phyloP scores from a whole-genome alignment of 305 asterid species.

The Coffea humblotiana region DNA sequence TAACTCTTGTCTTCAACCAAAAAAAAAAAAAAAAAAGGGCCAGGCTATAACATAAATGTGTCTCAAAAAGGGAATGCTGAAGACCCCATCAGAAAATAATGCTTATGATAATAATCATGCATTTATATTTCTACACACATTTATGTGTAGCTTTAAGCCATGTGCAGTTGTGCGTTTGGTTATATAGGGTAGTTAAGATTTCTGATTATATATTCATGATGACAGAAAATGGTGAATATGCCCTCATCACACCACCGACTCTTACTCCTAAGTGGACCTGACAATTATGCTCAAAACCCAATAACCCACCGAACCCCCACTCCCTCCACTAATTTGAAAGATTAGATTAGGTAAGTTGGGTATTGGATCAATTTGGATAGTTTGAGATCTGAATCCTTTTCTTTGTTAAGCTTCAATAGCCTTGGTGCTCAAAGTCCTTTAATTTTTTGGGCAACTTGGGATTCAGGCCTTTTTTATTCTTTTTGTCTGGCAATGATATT shows the following conservation, averaged over 20 bases:
- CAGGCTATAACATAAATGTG: not conserved
- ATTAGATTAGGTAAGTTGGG: too few relatives aligned
- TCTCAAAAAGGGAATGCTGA: not conserved
- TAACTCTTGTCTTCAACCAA: conserved; percentile 1
- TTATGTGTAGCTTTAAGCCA: not conserved
- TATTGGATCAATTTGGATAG: too few relatives aligned
- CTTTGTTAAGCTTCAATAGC: too few relatives aligned
- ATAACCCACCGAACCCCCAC: too few relatives aligned
- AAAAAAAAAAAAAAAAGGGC: not conserved
- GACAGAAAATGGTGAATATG: not conserved
- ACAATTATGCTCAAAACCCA: too few relatives aligned
- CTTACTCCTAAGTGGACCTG: too few relatives aligned
- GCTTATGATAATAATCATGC: not conserved
- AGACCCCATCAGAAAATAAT: not conserved
- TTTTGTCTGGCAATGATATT: too few relatives aligned
- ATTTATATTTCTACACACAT: not conserved
- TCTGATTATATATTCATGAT: not conserved
- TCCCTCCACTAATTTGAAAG: too few relatives aligned
- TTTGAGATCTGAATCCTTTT: too few relatives aligned
- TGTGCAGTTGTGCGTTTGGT: not conserved
- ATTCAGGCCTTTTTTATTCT: too few relatives aligned
- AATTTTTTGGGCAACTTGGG: too few relatives aligned
- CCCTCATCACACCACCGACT: not conserved
- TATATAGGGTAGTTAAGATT: not conserved
- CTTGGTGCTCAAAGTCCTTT: too few relatives aligned